Base-by-base conservation (phyloP, 805 yeast species). In the baker's yeast (Saccharomyces cerevisiae) region DNA sequence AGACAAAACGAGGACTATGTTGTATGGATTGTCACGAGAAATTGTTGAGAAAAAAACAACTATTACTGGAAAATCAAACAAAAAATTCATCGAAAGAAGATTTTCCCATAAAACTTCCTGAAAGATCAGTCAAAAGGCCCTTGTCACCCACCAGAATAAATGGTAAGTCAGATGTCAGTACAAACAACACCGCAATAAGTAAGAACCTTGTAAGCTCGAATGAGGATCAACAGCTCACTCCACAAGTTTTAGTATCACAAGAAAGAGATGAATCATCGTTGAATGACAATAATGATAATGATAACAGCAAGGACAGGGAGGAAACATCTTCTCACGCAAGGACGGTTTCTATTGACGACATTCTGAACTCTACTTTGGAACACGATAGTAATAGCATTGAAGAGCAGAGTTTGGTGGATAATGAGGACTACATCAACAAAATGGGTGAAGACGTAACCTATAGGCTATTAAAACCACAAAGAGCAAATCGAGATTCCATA, bases 11-110 rank as follows among this genome's bases (percentile, higher is more conserved):
- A 65, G 99, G 99, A 0, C 74, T 94, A 46, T 92, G 90, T 67
- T 94, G 99, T 71, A 87, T 94, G 88, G 76, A 79, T 28, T 94
- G 99, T 69, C 98, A 94, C 71, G 92, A 89, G 64, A 82, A 84
- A 60, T 73, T 94, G 55, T 71, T 92, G 65, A 92, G 86, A 48
- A 85, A 85, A 66, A 85, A 89, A 72, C 83, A 82, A 61, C 77
- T 80, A 29, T 61, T 36, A 17, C 6, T 36, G 11, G 43, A 17
- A 36, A 36, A 36, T 11, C 43, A 36, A 36, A 36, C 22, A 36
- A 36, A 21, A 8, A 24, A 36, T 17, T 36, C 24, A 1, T 8
- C 24, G 11, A 36, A 5, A 36, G 22, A 17, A 0, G 17, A 17
- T 36, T 17, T 10, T 36, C 11, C 24, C 6, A 36, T 36, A 4